These are phyloP conservation scores for Drosera spatulata DNA, from an alignment of 179 eudicot species.

Conservation along the genomic window DNA sequence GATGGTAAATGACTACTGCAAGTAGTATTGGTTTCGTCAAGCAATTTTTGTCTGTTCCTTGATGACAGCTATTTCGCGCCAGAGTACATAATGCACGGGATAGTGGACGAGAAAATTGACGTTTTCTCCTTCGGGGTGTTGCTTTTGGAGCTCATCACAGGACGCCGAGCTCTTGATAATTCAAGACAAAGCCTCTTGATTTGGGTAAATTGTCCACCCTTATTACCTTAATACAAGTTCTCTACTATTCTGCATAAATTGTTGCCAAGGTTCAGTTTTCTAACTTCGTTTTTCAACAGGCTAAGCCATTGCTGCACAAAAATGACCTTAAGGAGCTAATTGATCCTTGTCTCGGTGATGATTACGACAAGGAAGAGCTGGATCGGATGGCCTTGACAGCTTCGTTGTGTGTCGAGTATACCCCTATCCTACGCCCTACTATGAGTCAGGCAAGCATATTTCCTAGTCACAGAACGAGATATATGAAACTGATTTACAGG, in stretches of 20 bases:
- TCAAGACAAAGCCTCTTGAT: conserved; percentile 62
- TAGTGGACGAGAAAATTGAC: conserved; percentile 78
- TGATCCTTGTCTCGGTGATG: conserved; percentile 54
- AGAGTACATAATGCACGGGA: conserved; percentile 80
- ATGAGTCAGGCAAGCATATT: conserved; percentile 62
- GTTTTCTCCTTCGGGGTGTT: conserved; percentile 68
- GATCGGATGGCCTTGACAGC: conserved; percentile 71
- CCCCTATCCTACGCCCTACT: conserved; percentile 62
- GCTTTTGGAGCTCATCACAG: conserved; percentile 76
- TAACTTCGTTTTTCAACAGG: conserved; percentile 22
- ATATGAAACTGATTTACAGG: not conserved
- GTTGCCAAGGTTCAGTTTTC: not conserved
- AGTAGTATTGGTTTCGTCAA: too few species aligned
- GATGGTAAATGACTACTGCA: not conserved
- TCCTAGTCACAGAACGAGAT: not conserved
- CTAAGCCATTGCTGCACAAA: conserved; percentile 68
- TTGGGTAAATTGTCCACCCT: conserved; percentile 36
- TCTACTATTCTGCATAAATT: too few species aligned
- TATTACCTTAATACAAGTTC: not conserved
- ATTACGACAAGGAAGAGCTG: conserved; percentile 52
- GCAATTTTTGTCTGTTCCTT: conserved; percentile 3
- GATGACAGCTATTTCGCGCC: conserved; percentile 73
- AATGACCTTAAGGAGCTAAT: conserved; percentile 51
- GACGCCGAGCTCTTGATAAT: conserved; percentile 69
- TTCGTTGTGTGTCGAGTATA: conserved; percentile 59